Conservation (phyloP, 83 land plant species). For the Picea abies region DNA sequence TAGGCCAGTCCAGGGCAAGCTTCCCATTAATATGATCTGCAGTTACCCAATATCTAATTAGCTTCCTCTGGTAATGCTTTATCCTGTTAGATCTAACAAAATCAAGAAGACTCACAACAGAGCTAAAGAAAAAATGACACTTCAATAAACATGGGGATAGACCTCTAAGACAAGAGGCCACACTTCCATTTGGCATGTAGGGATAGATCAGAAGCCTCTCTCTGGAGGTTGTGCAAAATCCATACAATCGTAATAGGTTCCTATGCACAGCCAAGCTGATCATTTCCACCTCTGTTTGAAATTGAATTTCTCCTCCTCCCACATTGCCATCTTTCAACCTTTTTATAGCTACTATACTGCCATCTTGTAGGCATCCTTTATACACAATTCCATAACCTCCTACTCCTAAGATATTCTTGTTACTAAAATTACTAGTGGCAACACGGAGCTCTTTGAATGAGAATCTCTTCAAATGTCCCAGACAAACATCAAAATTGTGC, state of each 20-base stretch:
- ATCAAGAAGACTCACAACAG: too few relatives aligned
- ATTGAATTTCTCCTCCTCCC: slow-evolving; percentile 67
- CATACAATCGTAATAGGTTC: slow-evolving; percentile 70
- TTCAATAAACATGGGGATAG: slow-evolving; percentile 7
- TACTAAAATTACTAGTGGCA: slow-evolving; percentile 49
- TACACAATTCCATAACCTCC: slow-evolving; percentile 58
- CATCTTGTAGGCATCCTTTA: slow-evolving; percentile 49
- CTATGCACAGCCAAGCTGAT: slow-evolving; percentile 76
- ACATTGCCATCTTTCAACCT: slow-evolving; percentile 59
- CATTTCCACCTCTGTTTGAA: slow-evolving; percentile 79
- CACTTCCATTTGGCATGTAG: slow-evolving; percentile 85
- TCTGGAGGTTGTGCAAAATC: slow-evolving; percentile 71
- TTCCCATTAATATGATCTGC: slow-evolving; percentile 52
- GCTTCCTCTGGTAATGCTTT: too few relatives aligned
- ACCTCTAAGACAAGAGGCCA: slow-evolving; percentile 83
- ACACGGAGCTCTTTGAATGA: slow-evolving; percentile 47
- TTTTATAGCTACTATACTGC: slow-evolving; percentile 54
- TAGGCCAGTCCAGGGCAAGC: slow-evolving; percentile 67
- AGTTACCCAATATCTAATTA: not conserved
- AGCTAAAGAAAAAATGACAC: too few relatives aligned
- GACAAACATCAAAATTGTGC: slow-evolving; percentile 54
- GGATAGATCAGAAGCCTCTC: slow-evolving; percentile 83
- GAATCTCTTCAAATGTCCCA: slow-evolving; percentile 59
- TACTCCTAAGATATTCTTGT: slow-evolving; percentile 44
- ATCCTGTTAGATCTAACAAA: too few relatives aligned